Base-by-base conservation (phyloP, 2,329 filamentous ascomycete genomes). In the Botrytis pseudocinerea region DNA sequence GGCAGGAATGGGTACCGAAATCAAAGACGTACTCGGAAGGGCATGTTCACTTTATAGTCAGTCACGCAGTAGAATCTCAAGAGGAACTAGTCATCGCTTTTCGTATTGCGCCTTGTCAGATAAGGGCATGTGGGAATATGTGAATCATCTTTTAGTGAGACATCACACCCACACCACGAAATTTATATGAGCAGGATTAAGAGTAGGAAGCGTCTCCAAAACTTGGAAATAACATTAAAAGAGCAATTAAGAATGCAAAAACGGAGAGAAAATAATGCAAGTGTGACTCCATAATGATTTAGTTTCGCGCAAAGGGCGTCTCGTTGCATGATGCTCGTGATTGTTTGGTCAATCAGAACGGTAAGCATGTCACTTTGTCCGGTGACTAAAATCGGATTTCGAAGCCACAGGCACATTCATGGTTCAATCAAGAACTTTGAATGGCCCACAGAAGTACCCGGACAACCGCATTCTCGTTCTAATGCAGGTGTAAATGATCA, bases 211-310 rank as follows among this genome's bases (percentile, higher is more conserved):
- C 22, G 25, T 32, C 10, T 22, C 2, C 25, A 72, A 71, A 64
- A 5, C 48, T 70, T 59, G 57, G 48, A 60, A 57, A 54, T 16
- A 69, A 32, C 20, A 25, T 38, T 38, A 32, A 68, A 68, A 60
- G 20, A 12, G 20, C 3, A 42, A 60, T 22, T 14, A 59, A 48
- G 60, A 64, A 54, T 32, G 69, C 59, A 28, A 65, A 81, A 97
- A 94, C 1, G 59, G 70, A 66, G 44, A 59, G n/a, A 32, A 18
- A 40, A 20, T 38, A 38, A 48, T 40, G 18, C 63, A 68, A 48
- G 46, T 73, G 71, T 76, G 75, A 76, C 74, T 70, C 65, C 12
- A 51, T 63, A 25, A 61, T 35, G 65, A 66, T 54, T 62, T 70
- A 73, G 71, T n/a, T 32, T 54, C 16, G 60, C 46, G 62, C 51